These are phyloP conservation scores for Salix dunnii DNA, from an alignment of 345 rosid genomes.

Conservation along the genomic window DNA sequence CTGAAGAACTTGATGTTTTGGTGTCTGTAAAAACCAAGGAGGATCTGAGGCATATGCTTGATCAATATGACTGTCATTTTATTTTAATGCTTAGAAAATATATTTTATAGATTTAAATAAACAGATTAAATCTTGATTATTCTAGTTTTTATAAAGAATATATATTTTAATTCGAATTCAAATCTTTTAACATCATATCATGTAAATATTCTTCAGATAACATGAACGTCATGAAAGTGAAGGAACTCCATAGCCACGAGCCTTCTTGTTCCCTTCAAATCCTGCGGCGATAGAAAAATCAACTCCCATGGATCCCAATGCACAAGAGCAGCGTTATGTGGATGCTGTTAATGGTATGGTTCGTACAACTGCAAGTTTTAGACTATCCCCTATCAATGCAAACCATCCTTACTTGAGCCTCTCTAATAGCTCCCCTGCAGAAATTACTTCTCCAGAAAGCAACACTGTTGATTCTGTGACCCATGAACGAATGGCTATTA, in stretches of 20 bases:
- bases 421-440: slow-evolving; percentile 66
- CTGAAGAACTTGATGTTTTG: slow-evolving; percentile 76
- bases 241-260: slow-evolving; percentile 53
- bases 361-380: slow-evolving; percentile 19
- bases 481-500: slow-evolving; percentile 34
- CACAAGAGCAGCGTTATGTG: slow-evolving; percentile 65
- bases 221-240: slow-evolving; percentile 43
- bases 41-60: slow-evolving; percentile 81
- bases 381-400: slow-evolving; percentile 33
- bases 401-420: slow-evolving; percentile 41
- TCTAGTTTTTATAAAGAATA: rapidly evolving
- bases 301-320: slow-evolving; percentile 32
- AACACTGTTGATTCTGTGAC: slow-evolving; percentile 17
- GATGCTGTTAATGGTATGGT: slow-evolving; percentile 72
- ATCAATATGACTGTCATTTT: slow-evolving; percentile 57
- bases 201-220: no score
- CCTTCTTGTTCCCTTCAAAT: slow-evolving; percentile 62
- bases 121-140: rapidly evolving
- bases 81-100: no score
- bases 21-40: slow-evolving; percentile 69
- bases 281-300: slow-evolving; percentile 35
- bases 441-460: slow-evolving; percentile 52
- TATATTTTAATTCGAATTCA: rapidly evolving
- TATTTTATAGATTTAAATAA: rapidly evolving
- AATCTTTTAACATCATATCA: no score